These are phyloP conservation scores for Eremothecium sinecaudum DNA, from an alignment of 1,139 yeast species.

Conservation along the genomic window DNA sequence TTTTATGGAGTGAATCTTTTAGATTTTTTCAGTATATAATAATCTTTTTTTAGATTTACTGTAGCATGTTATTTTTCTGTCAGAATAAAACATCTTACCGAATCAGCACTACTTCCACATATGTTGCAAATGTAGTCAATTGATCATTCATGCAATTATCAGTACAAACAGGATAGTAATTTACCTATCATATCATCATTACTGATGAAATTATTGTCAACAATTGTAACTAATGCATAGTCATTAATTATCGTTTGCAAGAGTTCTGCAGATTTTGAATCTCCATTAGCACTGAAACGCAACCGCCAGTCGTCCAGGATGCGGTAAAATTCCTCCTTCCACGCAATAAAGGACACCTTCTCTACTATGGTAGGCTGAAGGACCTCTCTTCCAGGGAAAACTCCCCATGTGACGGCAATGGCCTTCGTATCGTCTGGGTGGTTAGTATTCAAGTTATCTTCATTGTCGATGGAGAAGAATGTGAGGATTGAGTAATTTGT, in stretches of 20 bases:
- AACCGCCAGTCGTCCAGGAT: slow-evolving; percentile 74
- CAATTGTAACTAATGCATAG: slow-evolving; percentile 76
- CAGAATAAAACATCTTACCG: slow-evolving; percentile 1
- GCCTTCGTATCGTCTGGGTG: slow-evolving; percentile 64
- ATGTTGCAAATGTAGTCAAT: too few species aligned
- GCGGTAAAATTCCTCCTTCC: slow-evolving; percentile 93
- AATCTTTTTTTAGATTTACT: too few species aligned
- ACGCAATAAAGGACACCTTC: slow-evolving; percentile 76
- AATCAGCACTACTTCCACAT: too few species aligned
- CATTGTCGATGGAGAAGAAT: slow-evolving; percentile 65
- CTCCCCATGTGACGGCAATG: slow-evolving; percentile 97
- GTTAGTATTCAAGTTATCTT: slow-evolving; percentile 48
- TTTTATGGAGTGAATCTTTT: too few species aligned
- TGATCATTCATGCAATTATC: too few species aligned
- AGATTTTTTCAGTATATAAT: too few species aligned
- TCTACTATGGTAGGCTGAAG: slow-evolving; percentile 92
- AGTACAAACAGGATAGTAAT: slow-evolving; percentile 14
- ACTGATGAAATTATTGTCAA: slow-evolving; percentile 68
- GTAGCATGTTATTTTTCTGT: background rate
- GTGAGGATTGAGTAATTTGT: slow-evolving; percentile 48
- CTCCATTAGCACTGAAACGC: slow-evolving; percentile 37
- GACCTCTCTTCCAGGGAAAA: slow-evolving; percentile 85
- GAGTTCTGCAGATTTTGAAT: slow-evolving; percentile 33
- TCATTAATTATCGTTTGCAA: slow-evolving; percentile 45
- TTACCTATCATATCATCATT: slow-evolving; percentile 33